Conservation (phyloP, 441 rosid genomes). For the Pelargonium citronellum region DNA sequence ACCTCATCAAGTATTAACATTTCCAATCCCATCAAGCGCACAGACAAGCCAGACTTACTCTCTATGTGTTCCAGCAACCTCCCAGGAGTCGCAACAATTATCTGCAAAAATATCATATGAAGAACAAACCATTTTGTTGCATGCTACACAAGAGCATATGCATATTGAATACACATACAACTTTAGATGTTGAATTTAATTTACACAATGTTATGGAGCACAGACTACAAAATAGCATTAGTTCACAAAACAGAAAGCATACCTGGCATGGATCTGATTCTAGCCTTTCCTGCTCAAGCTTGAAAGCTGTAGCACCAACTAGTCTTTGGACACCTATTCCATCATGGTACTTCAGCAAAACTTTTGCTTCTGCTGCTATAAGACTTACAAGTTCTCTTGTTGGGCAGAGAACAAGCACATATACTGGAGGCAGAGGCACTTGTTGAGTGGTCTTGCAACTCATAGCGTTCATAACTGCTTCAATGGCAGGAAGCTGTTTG, state of each 20-base stretch:
- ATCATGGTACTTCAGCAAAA: conserved; percentile 69
- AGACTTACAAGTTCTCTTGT: conserved; percentile 95
- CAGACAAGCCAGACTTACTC: conserved; percentile 66
- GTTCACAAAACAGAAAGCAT: conserved; percentile 23
- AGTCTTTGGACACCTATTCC: conserved; percentile 76
- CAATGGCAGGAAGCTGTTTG: conserved; percentile 97
- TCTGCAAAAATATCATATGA: conserved; percentile 38
- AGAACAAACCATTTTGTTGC: conserved; percentile 15
- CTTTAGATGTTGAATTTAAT: background rate
- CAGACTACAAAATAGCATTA: conserved; percentile 6
- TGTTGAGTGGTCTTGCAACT: conserved; percentile 31
- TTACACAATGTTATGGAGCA: background rate
- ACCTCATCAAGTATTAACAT: conserved; percentile 93
- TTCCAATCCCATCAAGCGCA: conserved; percentile 75
- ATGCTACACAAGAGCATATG: too few species aligned
- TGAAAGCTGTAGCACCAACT: conserved; percentile 85
- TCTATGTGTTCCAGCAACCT: conserved; percentile 89
- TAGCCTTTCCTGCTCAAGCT: conserved; percentile 76
- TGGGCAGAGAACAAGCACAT: conserved; percentile 80
- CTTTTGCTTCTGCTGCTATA: conserved; percentile 90
- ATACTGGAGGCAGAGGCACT: conserved; percentile 39
- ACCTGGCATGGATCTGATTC: conserved; percentile 91
- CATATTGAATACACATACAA: too few species aligned
- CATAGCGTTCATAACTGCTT: conserved; percentile 76
- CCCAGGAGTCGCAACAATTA: conserved; percentile 93